Evolutionary conservation across 768 basidiomycete species (phyloP), one percentile per base, ranked within the genome.

Genomic region (Naganishia randhawae): DNA sequence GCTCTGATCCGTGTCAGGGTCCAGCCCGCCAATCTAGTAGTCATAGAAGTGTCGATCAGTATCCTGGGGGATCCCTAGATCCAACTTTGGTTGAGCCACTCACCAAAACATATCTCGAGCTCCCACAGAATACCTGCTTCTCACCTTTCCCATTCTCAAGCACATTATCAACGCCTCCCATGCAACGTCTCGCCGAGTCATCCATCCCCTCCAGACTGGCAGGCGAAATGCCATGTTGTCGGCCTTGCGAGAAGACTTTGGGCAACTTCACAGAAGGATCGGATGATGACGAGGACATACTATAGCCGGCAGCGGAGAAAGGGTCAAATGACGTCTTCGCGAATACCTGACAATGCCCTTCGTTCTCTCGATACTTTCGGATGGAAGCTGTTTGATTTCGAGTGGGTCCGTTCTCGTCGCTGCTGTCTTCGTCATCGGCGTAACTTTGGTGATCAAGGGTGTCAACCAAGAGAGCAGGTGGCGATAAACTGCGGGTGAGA

Each of bases 31-130:
- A 41, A 61, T 29, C 57, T 61, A 39, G 4, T 61, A 39, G 4
- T 19, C 37, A 16, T 1, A 14, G 17, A 52, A 14, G 17, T 29
- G 25, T 29, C 25, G 13, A 29, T 52, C 29, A 32, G 27, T 14
- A 52, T 11, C 2, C 5, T 3, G 14, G 19, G 3, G 16, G 2
- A 25, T 52, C 31, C 51, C 14, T 32, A 25, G 8, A 52, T 33
- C 19, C 14, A 10, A 11, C 5, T 3, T 37, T 1, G 19, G n/a
- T 2, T 11, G 9, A 22, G 3, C 3, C 8, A 61, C 37, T 61
- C 25, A 61, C 57, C 57, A 61, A 25, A 22, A 61, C 19, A 41
- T 61, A 61, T 42, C 57, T n/a, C n/a, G 57, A 61, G 39, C 57
- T 61, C 13, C 57, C 57, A 41, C 57, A 42, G 14, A 61, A 61